phyloP scores from a whole-genome alignment of 1,139 yeast species.

The Scheffersomyces illinoinensis region DNA sequence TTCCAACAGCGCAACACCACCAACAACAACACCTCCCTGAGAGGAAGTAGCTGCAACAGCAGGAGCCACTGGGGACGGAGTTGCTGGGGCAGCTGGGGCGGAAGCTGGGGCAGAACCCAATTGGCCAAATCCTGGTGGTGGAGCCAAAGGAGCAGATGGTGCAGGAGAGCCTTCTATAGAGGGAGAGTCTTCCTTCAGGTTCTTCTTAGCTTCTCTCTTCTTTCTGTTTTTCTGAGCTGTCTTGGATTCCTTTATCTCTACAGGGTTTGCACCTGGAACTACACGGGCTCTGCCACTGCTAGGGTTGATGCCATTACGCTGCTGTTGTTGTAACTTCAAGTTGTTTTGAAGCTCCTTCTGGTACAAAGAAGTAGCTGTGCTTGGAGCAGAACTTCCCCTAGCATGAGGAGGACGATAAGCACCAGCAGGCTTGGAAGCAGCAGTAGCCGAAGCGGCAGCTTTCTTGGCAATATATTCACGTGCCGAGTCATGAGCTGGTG shows the following conservation, averaged over 20 bases:
- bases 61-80: constrained; percentile 10
- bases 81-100: constrained; percentile 16
- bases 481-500: constrained; percentile 70
- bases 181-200: constrained; percentile 22
- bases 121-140: constrained; percentile 7
- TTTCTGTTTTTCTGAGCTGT: constrained; percentile 74
- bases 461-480: constrained; percentile 53
- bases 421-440: constrained; percentile 63
- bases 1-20: constrained; percentile 69
- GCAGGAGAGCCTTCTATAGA: constrained; percentile 1
- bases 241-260: constrained; percentile 50
- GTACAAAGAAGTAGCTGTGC: constrained; percentile 51
- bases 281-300: constrained; percentile 28
- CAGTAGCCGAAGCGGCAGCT: constrained; percentile 32
- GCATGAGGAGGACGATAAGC: constrained; percentile 98
- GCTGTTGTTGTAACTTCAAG: constrained; percentile 13
- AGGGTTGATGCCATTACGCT: constrained; percentile 24
- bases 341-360: constrained; percentile 51
- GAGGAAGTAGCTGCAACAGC: constrained; percentile 13
- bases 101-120: constrained; percentile 13
- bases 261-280: constrained; percentile 48
- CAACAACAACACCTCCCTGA: constrained; percentile 44
- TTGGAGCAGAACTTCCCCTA: constrained; percentile 45
- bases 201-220: constrained; percentile 71
- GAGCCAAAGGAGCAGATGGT: constrained; percentile 5